phyloP scores from a whole-genome alignment of 805 yeast genomes.

The Metschnikowia arizonensis region DNA sequence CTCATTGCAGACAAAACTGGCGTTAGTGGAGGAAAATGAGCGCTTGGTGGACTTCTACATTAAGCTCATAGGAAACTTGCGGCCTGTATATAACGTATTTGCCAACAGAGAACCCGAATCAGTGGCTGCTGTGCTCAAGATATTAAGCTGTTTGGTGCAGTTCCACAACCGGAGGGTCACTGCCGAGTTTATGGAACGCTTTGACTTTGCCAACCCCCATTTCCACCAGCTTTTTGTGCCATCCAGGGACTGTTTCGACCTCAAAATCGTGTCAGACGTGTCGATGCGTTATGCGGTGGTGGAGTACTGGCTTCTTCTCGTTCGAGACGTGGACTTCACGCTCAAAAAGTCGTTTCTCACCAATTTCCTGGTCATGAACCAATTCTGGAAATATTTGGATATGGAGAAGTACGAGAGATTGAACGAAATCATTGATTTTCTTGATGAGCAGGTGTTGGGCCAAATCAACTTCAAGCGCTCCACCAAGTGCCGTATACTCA shows the following conservation, averaged over 20 bases:
- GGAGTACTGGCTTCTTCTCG: conserved; percentile 54
- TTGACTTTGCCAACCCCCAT: conserved; percentile 62
- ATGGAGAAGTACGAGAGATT: conserved; percentile 27
- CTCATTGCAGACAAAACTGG: conserved; percentile 11
- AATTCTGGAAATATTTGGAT: conserved; percentile 60
- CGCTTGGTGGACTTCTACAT: conserved; percentile 39
- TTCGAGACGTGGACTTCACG: conserved; percentile 43
- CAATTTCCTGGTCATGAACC: conserved; percentile 51
- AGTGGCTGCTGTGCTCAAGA: conserved; percentile 57
- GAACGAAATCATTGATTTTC: conserved; percentile 38
- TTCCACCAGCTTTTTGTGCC: conserved; percentile 59
- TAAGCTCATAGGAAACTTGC: conserved; percentile 50
- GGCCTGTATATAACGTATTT: conserved; percentile 65
- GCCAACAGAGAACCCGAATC: conserved; percentile 52
- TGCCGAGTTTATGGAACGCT: conserved; percentile 56
- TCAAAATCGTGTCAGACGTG: conserved; percentile 26
- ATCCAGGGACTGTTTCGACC: conserved; percentile 39
- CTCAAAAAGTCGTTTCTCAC: conserved; percentile 64
- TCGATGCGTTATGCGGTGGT: conserved; percentile 60
- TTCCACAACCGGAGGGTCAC: conserved; percentile 48
- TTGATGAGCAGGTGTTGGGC: conserved; percentile 48
- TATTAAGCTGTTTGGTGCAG: conserved; percentile 50
- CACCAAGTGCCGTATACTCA: conserved; percentile 70
- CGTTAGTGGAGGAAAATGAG: conserved; percentile 20
- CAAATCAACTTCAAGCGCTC: conserved; percentile 62